Evolutionary conservation across 352 stramenopile genomes (phyloP).

Genomic region (Elongisporangium senticosum): DNA sequence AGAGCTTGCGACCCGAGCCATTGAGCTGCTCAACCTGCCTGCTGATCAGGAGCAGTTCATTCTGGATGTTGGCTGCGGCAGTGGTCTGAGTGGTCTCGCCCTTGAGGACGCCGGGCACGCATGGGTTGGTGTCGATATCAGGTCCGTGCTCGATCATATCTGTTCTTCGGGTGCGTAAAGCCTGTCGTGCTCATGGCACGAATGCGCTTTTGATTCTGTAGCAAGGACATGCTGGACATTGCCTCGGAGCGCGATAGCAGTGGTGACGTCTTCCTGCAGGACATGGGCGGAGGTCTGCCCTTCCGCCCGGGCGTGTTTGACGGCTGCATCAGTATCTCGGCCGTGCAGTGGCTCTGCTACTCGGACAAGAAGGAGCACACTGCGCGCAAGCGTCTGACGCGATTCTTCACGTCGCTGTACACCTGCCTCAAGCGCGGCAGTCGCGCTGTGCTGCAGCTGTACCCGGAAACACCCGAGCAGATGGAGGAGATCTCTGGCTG

Average conservation of each 20-base stretch:
- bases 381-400: conserved; percentile 89
- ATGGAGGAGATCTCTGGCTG: conserved; percentile 90
- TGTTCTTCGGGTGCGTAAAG: background rate
- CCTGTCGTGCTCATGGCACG: background rate
- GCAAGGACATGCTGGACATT: conserved; percentile 98
- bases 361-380: conserved; percentile 96
- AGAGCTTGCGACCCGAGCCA: conserved; percentile 94
- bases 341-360: conserved; percentile 99
- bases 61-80: conserved; percentile 97
- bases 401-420: conserved; percentile 96
- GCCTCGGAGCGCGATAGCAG: conserved; percentile 91
- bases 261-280: conserved; percentile 87
- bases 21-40: conserved; percentile 96
- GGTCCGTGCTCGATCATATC: background rate
- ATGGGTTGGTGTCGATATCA: conserved; percentile 98
- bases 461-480: conserved; percentile 97
- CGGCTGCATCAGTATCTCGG: conserved; percentile 98
- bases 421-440: conserved; percentile 80
- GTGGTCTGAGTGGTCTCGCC: conserved; percentile 92
- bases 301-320: conserved; percentile 98
- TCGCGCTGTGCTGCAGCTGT: conserved; percentile 98
- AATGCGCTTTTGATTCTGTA: conserved; percentile 1
- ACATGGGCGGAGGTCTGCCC: conserved; percentile 98
- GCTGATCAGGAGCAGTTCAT: conserved; percentile 84
- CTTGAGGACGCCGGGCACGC: conserved; percentile 92